These are phyloP conservation scores for Hypoxylon sp. DNA, from an alignment of 2,329 filamentous ascomycete species.

Conservation along the genomic window DNA sequence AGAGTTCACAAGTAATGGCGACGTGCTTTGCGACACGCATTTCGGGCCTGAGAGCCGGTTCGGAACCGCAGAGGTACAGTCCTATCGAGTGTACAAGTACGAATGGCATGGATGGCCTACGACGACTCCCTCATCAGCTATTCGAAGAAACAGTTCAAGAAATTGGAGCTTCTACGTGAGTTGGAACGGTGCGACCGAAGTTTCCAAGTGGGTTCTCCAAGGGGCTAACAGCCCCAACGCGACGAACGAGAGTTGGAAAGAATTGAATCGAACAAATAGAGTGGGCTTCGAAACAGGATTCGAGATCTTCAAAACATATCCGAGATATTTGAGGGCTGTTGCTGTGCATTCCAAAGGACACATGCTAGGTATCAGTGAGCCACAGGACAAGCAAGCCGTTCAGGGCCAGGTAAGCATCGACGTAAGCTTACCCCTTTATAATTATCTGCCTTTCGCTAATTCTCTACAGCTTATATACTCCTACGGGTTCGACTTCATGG, in stretches of 20 bases:
- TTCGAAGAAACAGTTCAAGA: slow-evolving; percentile 40
- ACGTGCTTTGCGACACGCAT: slow-evolving; percentile 44
- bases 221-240: slow-evolving; percentile 50
- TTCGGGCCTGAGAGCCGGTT: slow-evolving; percentile 43
- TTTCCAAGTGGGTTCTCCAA: slow-evolving; percentile 57
- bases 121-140: slow-evolving; percentile 38
- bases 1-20: slow-evolving; percentile 48
- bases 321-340: slow-evolving; percentile 38
- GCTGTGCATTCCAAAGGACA: slow-evolving; percentile 36
- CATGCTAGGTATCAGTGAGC: slow-evolving; percentile 35
- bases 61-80: slow-evolving; percentile 43
- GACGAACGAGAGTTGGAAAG: slow-evolving; percentile 42
- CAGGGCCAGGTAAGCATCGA: slow-evolving; percentile 32
- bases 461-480: slow-evolving; percentile 9
- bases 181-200: slow-evolving; percentile 55
- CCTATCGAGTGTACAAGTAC: slow-evolving; percentile 51
- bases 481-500: slow-evolving; percentile 6
- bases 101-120: slow-evolving; percentile 48
- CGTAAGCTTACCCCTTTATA: not conserved
- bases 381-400: slow-evolving; percentile 29
- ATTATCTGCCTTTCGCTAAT: slow-evolving; percentile 11
- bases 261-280: slow-evolving; percentile 43
- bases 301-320: slow-evolving; percentile 42
- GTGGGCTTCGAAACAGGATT: slow-evolving; percentile 56
- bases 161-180: slow-evolving; percentile 55